phyloP scores from a whole-genome alignment of 139 green algal genomes.

The Chlorella ohadii region DNA sequence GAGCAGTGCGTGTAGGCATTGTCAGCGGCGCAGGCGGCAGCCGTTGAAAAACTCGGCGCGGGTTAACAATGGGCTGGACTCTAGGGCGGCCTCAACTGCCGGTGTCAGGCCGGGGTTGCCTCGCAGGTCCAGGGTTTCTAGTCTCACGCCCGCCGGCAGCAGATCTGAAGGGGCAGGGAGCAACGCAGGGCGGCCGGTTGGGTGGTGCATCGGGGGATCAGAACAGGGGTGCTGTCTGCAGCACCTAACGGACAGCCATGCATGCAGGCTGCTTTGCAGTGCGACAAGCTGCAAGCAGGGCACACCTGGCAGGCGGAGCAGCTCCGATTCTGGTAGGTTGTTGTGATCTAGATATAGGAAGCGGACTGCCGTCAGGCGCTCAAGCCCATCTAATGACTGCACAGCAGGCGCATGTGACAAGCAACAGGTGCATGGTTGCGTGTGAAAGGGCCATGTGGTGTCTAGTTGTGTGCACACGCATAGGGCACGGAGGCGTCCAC shows the following conservation, averaged over 20 bases:
- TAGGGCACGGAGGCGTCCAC: too few relatives aligned
- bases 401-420: too few relatives aligned
- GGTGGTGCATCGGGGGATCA: neutral
- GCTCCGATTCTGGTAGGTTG: neutral
- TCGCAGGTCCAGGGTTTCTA: slow-evolving; percentile 11
- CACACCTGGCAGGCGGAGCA: slow-evolving; percentile 9
- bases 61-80: neutral
- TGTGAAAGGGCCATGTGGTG: too few relatives aligned
- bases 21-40: neutral
- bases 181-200: neutral
- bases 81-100: neutral
- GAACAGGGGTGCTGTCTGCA: neutral
- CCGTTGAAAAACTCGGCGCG: slow-evolving; percentile 14
- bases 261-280: too few relatives aligned
- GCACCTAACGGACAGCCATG: too few relatives aligned
- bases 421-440: too few relatives aligned
- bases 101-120: slow-evolving; percentile 8
- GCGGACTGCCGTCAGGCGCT: neutral
- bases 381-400: neutral
- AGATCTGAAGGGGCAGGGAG: neutral
- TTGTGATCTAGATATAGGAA: slow-evolving; percentile 27
- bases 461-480: too few relatives aligned
- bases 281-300: too few relatives aligned
- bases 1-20: too few relatives aligned
- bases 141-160: neutral